Evolutionary conservation across 2,329 filamentous ascomycete genomes (phyloP).

Genomic region (Aureobasidium sp.): DNA sequence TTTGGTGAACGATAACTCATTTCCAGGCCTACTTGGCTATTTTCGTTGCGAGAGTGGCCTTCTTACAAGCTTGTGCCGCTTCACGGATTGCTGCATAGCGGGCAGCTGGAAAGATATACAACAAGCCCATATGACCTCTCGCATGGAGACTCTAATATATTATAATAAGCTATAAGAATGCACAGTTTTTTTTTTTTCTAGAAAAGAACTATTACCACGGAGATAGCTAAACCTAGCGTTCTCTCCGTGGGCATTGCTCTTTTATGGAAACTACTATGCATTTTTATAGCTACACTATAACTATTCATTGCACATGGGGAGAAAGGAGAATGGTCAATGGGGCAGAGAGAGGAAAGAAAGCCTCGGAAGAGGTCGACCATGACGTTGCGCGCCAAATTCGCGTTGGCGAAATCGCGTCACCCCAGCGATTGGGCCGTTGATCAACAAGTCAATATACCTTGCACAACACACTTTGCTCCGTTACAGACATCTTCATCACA

Average conservation of each 20-base stretch:
- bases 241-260: neutral
- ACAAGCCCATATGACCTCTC: too few relatives aligned
- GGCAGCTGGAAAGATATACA: too few relatives aligned
- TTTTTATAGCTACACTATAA: neutral
- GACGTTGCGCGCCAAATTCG: constrained; percentile 3
- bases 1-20: too few relatives aligned
- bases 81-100: too few relatives aligned
- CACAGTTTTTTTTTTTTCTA: neutral
- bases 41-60: too few relatives aligned
- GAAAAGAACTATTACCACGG: neutral
- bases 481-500: neutral
- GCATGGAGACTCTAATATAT: too few relatives aligned
- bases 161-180: neutral
- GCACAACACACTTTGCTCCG: neutral
- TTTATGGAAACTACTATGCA: too few relatives aligned
- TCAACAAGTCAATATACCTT: neutral
- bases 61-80: too few relatives aligned
- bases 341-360: neutral
- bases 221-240: neutral
- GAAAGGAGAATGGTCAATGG: too few relatives aligned
- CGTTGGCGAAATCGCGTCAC: neutral
- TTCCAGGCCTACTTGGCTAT: too few relatives aligned
- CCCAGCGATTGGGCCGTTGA: neutral
- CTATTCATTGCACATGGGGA: too few relatives aligned
- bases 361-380: neutral